Conservation (phyloP, 2,329 filamentous ascomycete genomes). For the Xylaria arbuscula region DNA sequence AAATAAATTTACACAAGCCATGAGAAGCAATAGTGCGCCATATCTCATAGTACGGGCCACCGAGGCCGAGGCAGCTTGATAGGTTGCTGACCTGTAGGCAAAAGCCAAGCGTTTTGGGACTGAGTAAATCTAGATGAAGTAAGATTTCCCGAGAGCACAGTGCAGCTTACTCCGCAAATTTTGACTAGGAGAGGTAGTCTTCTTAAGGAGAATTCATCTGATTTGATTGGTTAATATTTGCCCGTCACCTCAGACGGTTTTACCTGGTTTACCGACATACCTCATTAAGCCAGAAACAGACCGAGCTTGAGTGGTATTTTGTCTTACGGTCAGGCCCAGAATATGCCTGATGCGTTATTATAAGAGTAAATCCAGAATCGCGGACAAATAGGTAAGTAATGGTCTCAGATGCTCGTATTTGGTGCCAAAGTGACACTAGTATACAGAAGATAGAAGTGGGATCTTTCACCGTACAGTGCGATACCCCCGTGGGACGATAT, state of each 20-base stretch:
- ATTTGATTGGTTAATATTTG: constrained; percentile 8
- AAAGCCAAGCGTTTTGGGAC: constrained; percentile 9
- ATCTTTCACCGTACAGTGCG: not conserved
- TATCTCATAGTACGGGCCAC: not conserved
- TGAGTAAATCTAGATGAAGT: not conserved
- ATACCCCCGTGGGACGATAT: constrained; percentile 11
- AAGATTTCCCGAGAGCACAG: not conserved
- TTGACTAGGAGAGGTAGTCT: no score
- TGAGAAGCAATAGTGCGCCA: not conserved
- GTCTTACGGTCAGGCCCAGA: no score
- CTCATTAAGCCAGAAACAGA: not conserved
- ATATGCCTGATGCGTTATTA: no score
- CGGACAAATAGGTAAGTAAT: no score
- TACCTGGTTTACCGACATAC: not conserved
- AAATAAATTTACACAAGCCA: not conserved
- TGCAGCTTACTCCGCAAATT: no score
- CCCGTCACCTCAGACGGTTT: not conserved
- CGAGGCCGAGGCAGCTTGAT: no score
- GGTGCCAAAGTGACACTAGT: no score
- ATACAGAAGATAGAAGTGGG: no score
- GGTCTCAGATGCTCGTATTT: no score
- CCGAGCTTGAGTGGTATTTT: no score
- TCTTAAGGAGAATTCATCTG: not conserved
- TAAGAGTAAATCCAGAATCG: no score
- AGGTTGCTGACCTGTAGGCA: constrained; percentile 10